Conservation (phyloP, 306 rosid genomes). For the Benincasa hispida region DNA sequence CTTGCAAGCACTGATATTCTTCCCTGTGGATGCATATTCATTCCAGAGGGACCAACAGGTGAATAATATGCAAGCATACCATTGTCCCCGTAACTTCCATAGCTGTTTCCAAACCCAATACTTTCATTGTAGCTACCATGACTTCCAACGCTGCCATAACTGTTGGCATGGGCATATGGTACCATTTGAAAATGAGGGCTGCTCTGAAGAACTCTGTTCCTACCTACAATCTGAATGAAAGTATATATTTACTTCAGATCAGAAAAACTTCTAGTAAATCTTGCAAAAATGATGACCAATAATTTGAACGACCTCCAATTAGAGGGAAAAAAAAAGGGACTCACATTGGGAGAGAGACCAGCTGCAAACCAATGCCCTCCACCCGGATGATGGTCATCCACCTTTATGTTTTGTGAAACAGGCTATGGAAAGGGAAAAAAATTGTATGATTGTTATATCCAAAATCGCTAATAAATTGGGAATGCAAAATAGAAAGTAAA, state of each 20-base stretch:
- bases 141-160: slow-evolving; percentile 93
- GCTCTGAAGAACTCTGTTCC: slow-evolving; percentile 54
- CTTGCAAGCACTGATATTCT: slow-evolving; percentile 69
- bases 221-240: slow-evolving; percentile 55
- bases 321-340: not conserved
- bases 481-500: not conserved
- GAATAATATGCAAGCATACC: slow-evolving; percentile 78
- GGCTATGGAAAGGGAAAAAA: slow-evolving; percentile 30
- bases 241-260: slow-evolving; percentile 12
- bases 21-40: slow-evolving; percentile 66
- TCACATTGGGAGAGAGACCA: slow-evolving; percentile 97
- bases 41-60: slow-evolving; percentile 80
- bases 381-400: slow-evolving; percentile 97
- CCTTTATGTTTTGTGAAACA: slow-evolving; percentile 75
- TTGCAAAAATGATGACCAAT: slow-evolving; percentile 1
- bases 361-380: slow-evolving; percentile 99
- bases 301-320: slow-evolving; percentile 12
- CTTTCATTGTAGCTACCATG: slow-evolving; percentile 88
- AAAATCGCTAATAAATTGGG: not conserved
- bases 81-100: slow-evolving; percentile 90
- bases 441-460: not conserved
- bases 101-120: slow-evolving; percentile 83
- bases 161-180: slow-evolving; percentile 61
- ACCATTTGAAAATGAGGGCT: slow-evolving; percentile 78
- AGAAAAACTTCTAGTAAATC: slow-evolving; percentile 7